A percentile compares a stretch with the other conserved stretches of the same genome.
Conservation (phyloP, 164 flowering plant species). For the Umbilicus rupestris region DNA sequence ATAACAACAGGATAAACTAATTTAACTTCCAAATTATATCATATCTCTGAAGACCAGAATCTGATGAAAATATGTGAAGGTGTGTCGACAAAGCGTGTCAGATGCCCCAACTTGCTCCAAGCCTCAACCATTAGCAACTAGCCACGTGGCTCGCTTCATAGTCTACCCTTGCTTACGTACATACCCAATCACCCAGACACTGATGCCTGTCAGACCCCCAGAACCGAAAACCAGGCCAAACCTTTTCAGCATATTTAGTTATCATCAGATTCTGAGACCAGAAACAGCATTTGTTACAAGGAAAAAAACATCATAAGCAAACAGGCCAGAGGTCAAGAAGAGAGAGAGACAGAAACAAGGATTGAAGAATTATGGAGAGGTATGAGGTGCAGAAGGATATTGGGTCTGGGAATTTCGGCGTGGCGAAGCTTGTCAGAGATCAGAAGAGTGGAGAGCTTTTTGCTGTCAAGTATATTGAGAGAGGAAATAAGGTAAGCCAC, state of each 20-base stretch:
- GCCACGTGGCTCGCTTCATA: not conserved
- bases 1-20: slow-evolving; percentile 1
- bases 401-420: slow-evolving; percentile 7
- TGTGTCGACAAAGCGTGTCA: slow-evolving; percentile 2
- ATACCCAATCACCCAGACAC: not conserved
- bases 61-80: not conserved
- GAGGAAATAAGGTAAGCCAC: slow-evolving; percentile 5
- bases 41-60: not conserved
- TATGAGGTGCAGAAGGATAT: slow-evolving; percentile 7
- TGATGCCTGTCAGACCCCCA: no score
- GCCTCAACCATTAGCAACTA: not conserved
- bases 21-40: not conserved
- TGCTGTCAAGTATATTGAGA: slow-evolving; percentile 9
- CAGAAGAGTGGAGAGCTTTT: not conserved
- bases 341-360: not conserved
- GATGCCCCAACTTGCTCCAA: not conserved
- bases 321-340: not conserved
- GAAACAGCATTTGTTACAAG: not conserved
- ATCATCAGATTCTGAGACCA: not conserved
- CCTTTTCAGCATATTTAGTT: not conserved
- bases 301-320: not conserved
- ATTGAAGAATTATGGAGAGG: not conserved
- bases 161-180: not conserved
- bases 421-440: slow-evolving; percentile 8
- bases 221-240: slow-evolving; percentile 5